phyloP scores from a whole-genome alignment of 176 grass and related monocot species.

The Rhynchospora pubera region DNA sequence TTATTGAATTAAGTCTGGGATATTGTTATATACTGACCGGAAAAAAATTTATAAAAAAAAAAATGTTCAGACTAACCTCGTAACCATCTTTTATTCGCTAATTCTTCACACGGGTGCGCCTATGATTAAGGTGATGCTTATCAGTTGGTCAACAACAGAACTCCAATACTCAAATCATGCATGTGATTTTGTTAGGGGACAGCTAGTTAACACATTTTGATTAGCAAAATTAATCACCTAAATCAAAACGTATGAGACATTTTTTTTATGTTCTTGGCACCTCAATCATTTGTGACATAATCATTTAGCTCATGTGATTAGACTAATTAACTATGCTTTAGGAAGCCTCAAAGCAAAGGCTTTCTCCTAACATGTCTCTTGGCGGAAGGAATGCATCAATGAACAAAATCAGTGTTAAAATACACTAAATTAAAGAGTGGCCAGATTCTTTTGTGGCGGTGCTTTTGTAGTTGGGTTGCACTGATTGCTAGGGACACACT shows the following conservation, averaged over 20 bases:
- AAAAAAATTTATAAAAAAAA: neutral
- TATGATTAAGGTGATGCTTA: neutral
- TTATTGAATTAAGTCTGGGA: neutral
- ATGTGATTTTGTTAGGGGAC: constrained; percentile 9
- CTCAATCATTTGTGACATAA: neutral
- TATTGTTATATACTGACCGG: neutral
- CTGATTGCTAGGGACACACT: neutral
- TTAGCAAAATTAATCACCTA: neutral
- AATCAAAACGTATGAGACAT: neutral
- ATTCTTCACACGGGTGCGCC: neutral
- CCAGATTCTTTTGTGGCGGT: neutral
- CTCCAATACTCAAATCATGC: neutral
- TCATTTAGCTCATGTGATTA: neutral
- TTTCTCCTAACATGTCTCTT: neutral
- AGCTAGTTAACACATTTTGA: neutral
- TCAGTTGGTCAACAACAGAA: constrained; percentile 13
- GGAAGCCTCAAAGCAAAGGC: constrained; percentile 1
- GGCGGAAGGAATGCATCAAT: constrained; percentile 3
- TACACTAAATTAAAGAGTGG: neutral
- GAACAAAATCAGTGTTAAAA: neutral
- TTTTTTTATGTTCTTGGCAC: neutral
- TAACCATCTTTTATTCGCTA: neutral
- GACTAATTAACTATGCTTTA: neutral
- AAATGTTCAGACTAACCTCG: neutral
- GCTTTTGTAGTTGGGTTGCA: neutral